Conservation (phyloP, 176 grass and related monocot species). For the Bonia amplexicaulis region DNA sequence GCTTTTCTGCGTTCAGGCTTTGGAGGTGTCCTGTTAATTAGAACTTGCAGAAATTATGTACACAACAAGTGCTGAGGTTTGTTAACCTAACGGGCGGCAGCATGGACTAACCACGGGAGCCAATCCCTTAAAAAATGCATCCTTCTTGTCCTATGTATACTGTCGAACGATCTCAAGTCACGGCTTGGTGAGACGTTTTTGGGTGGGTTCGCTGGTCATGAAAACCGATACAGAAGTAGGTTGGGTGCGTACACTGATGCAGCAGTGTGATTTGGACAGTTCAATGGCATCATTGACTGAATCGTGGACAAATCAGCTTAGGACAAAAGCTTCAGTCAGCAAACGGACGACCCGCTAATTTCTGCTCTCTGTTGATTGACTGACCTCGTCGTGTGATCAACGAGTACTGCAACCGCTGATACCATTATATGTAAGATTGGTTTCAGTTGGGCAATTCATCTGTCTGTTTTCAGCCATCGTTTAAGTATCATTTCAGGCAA, state of each 20-base stretch:
- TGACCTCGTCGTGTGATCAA: background rate
- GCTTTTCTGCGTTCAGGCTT: background rate
- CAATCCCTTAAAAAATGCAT: background rate
- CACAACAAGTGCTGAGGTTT: background rate
- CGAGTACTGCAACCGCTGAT: background rate
- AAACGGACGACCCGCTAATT: background rate
- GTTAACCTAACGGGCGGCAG: slow-evolving; percentile 19
- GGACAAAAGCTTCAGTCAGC: background rate
- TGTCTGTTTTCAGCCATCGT: background rate
- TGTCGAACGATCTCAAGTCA: background rate
- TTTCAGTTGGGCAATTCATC: background rate
- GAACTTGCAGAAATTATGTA: background rate
- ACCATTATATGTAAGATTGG: background rate
- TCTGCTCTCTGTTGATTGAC: background rate
- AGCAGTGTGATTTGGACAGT: background rate
- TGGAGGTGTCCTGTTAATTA: background rate
- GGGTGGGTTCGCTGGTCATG: background rate
- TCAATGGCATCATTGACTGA: background rate
- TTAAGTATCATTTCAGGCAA: background rate
- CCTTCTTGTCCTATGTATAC: background rate
- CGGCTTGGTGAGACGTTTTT: slow-evolving; percentile 8
- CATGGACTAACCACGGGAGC: background rate
- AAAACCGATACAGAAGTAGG: background rate
- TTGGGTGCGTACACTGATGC: background rate
- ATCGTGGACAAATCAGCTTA: background rate